Percentiles rank a stretch among this genome's conserved stretches.
phyloP scores from a whole-genome alignment of 2,329 filamentous ascomycete species.

The Aureobasidium leucospermi region DNA sequence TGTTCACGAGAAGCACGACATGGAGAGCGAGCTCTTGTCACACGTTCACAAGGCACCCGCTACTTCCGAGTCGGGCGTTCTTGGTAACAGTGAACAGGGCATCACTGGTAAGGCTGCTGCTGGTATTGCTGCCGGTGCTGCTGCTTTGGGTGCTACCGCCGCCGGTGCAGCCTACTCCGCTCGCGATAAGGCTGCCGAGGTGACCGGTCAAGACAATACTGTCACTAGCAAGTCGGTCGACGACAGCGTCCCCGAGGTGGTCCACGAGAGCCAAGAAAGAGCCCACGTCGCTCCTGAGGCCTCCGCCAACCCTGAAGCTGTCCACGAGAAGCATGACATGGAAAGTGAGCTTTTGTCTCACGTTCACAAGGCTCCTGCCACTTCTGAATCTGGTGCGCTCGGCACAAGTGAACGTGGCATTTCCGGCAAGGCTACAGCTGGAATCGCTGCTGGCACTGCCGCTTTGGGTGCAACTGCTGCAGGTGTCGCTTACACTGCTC shows the following conservation, averaged over 20 bases:
- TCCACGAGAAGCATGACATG: slow-evolving; percentile 40
- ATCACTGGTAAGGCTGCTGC: slow-evolving; percentile 33
- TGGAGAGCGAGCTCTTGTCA: slow-evolving; percentile 62
- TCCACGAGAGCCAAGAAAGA: slow-evolving; percentile 57
- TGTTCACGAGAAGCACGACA: slow-evolving; percentile 34
- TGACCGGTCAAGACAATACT: slow-evolving; percentile 18
- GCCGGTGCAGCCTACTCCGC: slow-evolving; percentile 29
- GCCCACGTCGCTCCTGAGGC: slow-evolving; percentile 60
- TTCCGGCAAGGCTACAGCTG: slow-evolving; percentile 33
- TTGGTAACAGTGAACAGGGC: slow-evolving; percentile 27
- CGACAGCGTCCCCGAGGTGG: slow-evolving; percentile 26
- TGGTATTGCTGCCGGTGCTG: slow-evolving; percentile 30
- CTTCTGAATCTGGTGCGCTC: slow-evolving; percentile 28
- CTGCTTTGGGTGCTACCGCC: slow-evolving; percentile 30
- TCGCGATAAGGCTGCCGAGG: slow-evolving; percentile 29
- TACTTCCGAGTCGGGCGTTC: slow-evolving; percentile 24
- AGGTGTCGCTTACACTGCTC: slow-evolving; percentile 27
- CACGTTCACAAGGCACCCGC: slow-evolving; percentile 42
- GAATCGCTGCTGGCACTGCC: slow-evolving; percentile 39
- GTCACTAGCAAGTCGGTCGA: no score
- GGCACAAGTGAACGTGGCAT: slow-evolving; percentile 24
- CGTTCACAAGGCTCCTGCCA: slow-evolving; percentile 35
- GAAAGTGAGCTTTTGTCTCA: slow-evolving; percentile 63
- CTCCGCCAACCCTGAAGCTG: slow-evolving; percentile 53
- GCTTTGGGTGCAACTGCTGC: slow-evolving; percentile 30